Base-by-base conservation (phyloP, 805 yeast species). In the Candida pseudofarinosa region DNA sequence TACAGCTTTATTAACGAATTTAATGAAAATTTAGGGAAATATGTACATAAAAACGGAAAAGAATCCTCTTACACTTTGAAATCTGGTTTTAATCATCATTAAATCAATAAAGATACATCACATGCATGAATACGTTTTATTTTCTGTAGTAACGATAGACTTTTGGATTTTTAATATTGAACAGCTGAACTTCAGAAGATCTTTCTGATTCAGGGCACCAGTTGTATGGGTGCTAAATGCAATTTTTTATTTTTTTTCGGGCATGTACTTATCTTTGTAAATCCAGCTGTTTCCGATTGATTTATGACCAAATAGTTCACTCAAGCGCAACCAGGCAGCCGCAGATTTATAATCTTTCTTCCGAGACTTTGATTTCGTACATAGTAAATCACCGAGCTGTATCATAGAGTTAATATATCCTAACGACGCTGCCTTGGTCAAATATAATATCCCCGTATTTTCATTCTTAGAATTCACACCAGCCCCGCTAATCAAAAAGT, bases 221-320 rank as follows among this genome's bases (percentile, higher is more conserved):
- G n/a, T n/a, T n/a, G n/a, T n/a, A 23, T 23, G 28, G 10, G 10
- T 23, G 28, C 28, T 23, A 23, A 23, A 23, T 23, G 28, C 28
- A 23, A 23, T 6, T 23, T n/a, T n/a, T 32, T 15, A 32, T 32
- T 7, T 34, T 34, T 42, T 38, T 14, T 30, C 20, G 2, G 31
- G 30, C 63, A 68, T 58, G 53, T 85, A 84, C 65, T 83, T 84
- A 37, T 78, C 79, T 59, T 82, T 84, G 63, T 83, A 79, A 30
- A 84, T 82, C 91, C 91, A 85, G 46, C 81, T 77, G 44, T 83
- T 80, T 0, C 89, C 90, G 19, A 81, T 74, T 42, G 81, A 62
- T 49, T 71, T 74, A 17, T 74, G 75, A 3, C 89, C 89, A 49
- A 74, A 71, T 20, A 71, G 63, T 41, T 81, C 88, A 13, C 87